Percentiles rank a stretch among this genome's conserved stretches.
These are phyloP conservation scores for Skeletonema potamos DNA, from an alignment of 108 stramenopile genomes.

Conservation along the genomic window DNA sequence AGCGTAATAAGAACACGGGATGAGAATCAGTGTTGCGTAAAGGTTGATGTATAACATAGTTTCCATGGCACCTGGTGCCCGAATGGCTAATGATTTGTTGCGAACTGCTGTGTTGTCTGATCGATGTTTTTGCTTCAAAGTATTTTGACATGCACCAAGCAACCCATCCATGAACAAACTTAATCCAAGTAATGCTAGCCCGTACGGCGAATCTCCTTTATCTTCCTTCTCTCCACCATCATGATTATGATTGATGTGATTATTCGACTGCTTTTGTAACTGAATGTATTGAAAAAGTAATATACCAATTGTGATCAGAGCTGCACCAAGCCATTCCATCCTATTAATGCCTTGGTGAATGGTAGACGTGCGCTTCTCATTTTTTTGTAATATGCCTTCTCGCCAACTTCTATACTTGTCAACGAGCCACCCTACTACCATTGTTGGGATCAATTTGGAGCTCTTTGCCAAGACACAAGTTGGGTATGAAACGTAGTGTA, in stretches of 20 bases:
- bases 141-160: slow-evolving; percentile 73
- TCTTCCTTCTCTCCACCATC: slow-evolving; percentile 4
- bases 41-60: slow-evolving; percentile 82
- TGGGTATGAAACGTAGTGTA: slow-evolving; percentile 89
- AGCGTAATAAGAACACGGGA: slow-evolving; percentile 65
- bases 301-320: slow-evolving; percentile 76
- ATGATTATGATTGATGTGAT: not conserved
- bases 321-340: slow-evolving; percentile 76
- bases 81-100: slow-evolving; percentile 8
- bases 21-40: slow-evolving; percentile 64
- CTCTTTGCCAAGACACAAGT: slow-evolving; percentile 91
- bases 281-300: slow-evolving; percentile 71
- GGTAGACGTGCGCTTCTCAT: not conserved
- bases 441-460: slow-evolving; percentile 94
- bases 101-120: not conserved
- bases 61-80: slow-evolving; percentile 79
- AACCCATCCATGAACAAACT: slow-evolving; percentile 80
- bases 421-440: slow-evolving; percentile 75
- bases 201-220: slow-evolving; percentile 57
- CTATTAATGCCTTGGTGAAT: slow-evolving; percentile 38
- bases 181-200: slow-evolving; percentile 58
- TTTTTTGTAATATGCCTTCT: not conserved
- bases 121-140: slow-evolving; percentile 47
- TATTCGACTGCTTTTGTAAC: slow-evolving; percentile 42
- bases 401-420: slow-evolving; percentile 35